These are phyloP conservation scores for Cubamyces lactineus DNA, from an alignment of 768 basidiomycete species.

Conservation along the genomic window DNA sequence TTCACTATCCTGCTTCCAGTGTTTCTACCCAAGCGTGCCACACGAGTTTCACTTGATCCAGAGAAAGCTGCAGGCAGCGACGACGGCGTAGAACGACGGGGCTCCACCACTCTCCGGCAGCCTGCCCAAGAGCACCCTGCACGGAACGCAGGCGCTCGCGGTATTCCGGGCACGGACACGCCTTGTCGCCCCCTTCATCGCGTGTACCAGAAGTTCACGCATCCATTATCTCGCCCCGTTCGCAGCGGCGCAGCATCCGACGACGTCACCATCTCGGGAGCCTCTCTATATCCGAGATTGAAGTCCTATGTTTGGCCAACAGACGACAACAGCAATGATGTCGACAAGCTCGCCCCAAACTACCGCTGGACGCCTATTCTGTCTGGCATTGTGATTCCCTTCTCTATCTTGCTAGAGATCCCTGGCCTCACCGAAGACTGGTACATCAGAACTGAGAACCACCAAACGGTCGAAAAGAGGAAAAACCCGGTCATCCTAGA, in stretches of 20 bases:
- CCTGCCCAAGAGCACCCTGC: neutral
- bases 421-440: conserved; percentile 78
- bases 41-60: neutral
- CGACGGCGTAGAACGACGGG: neutral
- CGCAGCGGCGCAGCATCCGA: neutral
- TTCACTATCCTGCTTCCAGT: neutral
- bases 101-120: neutral
- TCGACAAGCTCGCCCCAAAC: conserved; percentile 47
- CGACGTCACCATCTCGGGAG: neutral
- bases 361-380: conserved; percentile 69
- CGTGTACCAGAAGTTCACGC: neutral
- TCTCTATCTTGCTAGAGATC: conserved; percentile 81
- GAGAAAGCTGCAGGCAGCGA: neutral
- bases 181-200: conserved; percentile 6
- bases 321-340: conserved; percentile 7
- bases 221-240: neutral
- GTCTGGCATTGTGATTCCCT: conserved; percentile 70
- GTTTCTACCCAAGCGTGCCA: neutral
- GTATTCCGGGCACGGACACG: neutral
- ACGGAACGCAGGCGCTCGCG: neutral
- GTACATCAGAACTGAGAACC: conserved; percentile 62
- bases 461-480: conserved; percentile 49
- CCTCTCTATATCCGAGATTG: conserved; percentile 7
- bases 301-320: conserved; percentile 20
- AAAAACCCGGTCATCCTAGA: conserved; percentile 62